Percentiles rank a stretch among this genome's conserved stretches.
phyloP scores from a whole-genome alignment of 768 basidiomycete genomes.

The Terana coerulea region DNA sequence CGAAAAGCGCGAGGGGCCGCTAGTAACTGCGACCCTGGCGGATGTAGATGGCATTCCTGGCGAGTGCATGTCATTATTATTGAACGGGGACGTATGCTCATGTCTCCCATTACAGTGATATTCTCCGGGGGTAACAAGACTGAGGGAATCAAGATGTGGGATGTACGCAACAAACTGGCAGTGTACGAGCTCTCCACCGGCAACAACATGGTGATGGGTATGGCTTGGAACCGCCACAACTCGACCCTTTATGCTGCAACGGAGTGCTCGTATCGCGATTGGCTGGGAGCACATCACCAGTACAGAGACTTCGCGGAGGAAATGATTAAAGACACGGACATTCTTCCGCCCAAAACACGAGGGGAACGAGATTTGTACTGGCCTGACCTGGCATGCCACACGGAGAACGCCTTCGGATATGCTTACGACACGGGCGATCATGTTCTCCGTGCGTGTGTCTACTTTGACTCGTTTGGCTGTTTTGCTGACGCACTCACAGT shows the following conservation, averaged over 20 bases:
- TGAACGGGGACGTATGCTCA: background rate
- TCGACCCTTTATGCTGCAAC: background rate
- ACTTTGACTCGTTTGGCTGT: too few species aligned
- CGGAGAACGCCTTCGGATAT: background rate
- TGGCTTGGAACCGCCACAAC: background rate
- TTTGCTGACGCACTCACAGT: background rate
- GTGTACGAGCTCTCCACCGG: slow-evolving; percentile 43
- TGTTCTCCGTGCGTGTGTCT: background rate
- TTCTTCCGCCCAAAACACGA: background rate
- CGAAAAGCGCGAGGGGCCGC: slow-evolving; percentile 17
- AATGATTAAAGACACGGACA: background rate
- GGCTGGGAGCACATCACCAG: background rate
- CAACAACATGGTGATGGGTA: slow-evolving; percentile 29
- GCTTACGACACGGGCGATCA: background rate
- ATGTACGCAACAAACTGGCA: slow-evolving; percentile 31
- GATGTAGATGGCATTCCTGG: slow-evolving; percentile 7
- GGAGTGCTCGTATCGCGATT: background rate
- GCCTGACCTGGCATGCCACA: slow-evolving; percentile 2
- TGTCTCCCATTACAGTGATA: slow-evolving; percentile 11
- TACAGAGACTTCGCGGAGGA: background rate
- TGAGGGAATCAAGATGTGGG: slow-evolving; percentile 40
- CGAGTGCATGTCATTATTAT: background rate
- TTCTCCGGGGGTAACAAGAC: slow-evolving; percentile 29
- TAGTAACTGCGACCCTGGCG: background rate
- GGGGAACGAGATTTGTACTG: background rate